A percentile compares a stretch with the other conserved stretches of the same genome.
Evolutionary conservation across 1,139 yeast species (phyloP).

Genomic region (Meyerozyma smithsonii): DNA sequence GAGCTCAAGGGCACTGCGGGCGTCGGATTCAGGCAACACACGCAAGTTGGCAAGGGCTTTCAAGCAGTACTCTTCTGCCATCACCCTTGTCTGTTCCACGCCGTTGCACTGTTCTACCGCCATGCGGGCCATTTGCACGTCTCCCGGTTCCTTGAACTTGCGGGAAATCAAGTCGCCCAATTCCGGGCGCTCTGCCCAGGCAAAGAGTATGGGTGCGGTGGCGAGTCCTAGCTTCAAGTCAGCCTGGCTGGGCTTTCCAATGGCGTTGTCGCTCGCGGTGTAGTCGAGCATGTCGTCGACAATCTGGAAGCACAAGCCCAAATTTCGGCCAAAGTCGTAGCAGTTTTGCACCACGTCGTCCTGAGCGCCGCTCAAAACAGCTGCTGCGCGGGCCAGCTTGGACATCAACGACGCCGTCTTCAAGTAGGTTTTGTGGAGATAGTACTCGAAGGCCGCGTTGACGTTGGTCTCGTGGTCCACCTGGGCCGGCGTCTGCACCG

Average conservation of each 20-base stretch:
- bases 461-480: slow-evolving; percentile 67
- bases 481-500: slow-evolving; percentile 37
- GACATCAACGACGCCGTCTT: slow-evolving; percentile 95
- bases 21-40: slow-evolving; percentile 79
- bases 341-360: slow-evolving; percentile 74
- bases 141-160: slow-evolving; percentile 77
- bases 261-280: slow-evolving; percentile 71
- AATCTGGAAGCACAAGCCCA: slow-evolving; percentile 93
- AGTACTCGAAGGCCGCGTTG: slow-evolving; percentile 88
- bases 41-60: slow-evolving; percentile 71
- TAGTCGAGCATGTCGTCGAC: slow-evolving; percentile 96
- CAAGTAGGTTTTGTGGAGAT: slow-evolving; percentile 88
- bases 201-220: slow-evolving; percentile 92
- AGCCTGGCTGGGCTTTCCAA: slow-evolving; percentile 96
- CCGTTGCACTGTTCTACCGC: slow-evolving; percentile 74
- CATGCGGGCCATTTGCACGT: slow-evolving; percentile 70
- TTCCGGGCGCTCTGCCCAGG: slow-evolving; percentile 86
- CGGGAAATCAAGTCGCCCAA: slow-evolving; percentile 80
- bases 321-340: slow-evolving; percentile 85
- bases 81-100: slow-evolving; percentile 64
- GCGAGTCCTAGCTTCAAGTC: slow-evolving; percentile 92
- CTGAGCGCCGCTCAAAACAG: slow-evolving; percentile 83
- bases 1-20: slow-evolving; percentile 81
- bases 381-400: slow-evolving; percentile 91
- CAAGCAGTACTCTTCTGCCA: slow-evolving; percentile 76